Evolutionary conservation across 2,329 filamentous ascomycete species (phyloP).

Genomic region (Phaeomoniella chlamydospora): DNA sequence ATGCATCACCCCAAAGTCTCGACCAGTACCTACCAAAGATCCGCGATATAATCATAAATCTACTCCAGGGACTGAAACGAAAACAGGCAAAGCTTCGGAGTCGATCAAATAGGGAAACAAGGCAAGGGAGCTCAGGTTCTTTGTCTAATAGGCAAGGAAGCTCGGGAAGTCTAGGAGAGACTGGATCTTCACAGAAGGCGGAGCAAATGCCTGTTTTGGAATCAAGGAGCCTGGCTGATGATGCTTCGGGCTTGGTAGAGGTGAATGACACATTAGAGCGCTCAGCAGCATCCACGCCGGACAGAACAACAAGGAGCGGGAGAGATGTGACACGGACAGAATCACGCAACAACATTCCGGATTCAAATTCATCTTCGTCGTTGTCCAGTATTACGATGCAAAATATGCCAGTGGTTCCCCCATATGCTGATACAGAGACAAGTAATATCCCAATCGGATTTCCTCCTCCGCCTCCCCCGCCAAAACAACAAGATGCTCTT

Average conservation of each 20-base stretch:
- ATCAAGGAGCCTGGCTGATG: not conserved
- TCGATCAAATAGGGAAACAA: constrained; percentile 33
- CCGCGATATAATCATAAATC: constrained; percentile 95
- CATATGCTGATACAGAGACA: constrained; percentile 50
- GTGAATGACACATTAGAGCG: not conserved
- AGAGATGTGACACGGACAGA: constrained; percentile 24
- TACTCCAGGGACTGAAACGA: constrained; percentile 88
- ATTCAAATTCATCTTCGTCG: constrained; percentile 10
- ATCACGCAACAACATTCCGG: constrained; percentile 8
- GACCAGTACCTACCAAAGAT: constrained; percentile 90
- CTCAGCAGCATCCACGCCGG: not conserved
- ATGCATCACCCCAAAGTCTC: constrained; percentile 83
- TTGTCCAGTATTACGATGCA: constrained; percentile 61
- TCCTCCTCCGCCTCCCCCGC: constrained; percentile 49
- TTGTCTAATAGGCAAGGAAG: constrained; percentile 27
- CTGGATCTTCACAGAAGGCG: constrained; percentile 6
- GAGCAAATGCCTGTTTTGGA: not conserved
- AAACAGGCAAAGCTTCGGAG: constrained; percentile 80
- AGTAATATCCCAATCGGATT: constrained; percentile 10
- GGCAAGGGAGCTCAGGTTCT: constrained; percentile 3
- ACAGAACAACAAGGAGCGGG: not conserved
- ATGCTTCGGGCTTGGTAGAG: not conserved
- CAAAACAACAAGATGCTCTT: constrained; percentile 77
- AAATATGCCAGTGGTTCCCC: constrained; percentile 58
- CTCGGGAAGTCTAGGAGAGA: constrained; percentile 30